phyloP scores from a whole-genome alignment of 495 filamentous ascomycete species.

The Chaetomidium leptoderma region DNA sequence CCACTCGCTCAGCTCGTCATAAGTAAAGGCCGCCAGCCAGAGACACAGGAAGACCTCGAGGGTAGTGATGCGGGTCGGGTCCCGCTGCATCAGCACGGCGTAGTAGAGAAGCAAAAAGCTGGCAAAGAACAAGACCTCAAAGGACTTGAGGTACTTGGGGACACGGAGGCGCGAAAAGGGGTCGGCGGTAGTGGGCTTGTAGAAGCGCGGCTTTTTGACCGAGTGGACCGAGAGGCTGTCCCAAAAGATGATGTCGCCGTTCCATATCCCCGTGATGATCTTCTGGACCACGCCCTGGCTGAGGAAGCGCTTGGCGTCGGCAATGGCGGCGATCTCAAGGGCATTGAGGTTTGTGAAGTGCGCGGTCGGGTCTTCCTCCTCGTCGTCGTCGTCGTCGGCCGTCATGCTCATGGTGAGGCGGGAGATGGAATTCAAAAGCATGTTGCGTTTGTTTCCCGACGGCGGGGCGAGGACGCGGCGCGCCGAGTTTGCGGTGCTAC shows the following conservation, averaged over 20 bases:
- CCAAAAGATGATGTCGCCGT: constrained; percentile 90
- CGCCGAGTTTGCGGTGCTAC: constrained; percentile 19
- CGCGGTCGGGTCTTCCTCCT: constrained; percentile 54
- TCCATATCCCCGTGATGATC: constrained; percentile 86
- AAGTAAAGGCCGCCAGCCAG: constrained; percentile 79
- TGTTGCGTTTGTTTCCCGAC: constrained; percentile 27
- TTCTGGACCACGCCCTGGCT: constrained; percentile 82
- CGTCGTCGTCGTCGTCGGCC: constrained; percentile 35
- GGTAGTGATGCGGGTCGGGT: constrained; percentile 44
- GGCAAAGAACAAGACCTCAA: constrained; percentile 82
- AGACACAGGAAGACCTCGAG: constrained; percentile 56
- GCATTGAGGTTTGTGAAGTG: constrained; percentile 77
- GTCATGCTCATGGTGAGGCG: constrained; percentile 45
- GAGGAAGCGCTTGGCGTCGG: constrained; percentile 85
- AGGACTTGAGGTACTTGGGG: constrained; percentile 86
- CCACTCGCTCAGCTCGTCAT: constrained; percentile 80
- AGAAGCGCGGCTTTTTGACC: constrained; percentile 75
- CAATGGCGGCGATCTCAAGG: constrained; percentile 83
- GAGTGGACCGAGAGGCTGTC: constrained; percentile 71
- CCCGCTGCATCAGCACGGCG: constrained; percentile 64
- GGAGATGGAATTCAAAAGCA: constrained; percentile 44
- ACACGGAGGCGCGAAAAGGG: constrained; percentile 81
- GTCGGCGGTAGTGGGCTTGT: constrained; percentile 71
- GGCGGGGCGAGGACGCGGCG: constrained; percentile 16
- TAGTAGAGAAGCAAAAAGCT: constrained; percentile 82